Evolutionary conservation across 2,329 filamentous ascomycete species (phyloP).

Genomic region (Cryphonectria nitschkei): DNA sequence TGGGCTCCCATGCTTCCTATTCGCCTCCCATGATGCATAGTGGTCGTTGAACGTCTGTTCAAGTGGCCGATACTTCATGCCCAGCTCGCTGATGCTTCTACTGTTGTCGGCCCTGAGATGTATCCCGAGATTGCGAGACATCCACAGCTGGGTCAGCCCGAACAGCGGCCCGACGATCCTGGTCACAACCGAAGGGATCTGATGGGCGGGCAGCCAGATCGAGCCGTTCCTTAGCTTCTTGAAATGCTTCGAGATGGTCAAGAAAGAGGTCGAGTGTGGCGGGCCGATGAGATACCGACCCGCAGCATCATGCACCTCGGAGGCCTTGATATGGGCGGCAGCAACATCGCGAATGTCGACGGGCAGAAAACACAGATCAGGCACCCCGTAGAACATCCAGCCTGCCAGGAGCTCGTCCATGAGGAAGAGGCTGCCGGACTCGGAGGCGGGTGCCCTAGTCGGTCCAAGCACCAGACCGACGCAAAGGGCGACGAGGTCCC

Average conservation of each 20-base stretch:
- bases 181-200: slow-evolving; percentile 13
- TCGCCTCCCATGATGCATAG: slow-evolving; percentile 18
- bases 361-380: slow-evolving; percentile 33
- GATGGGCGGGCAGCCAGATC: slow-evolving; percentile 22
- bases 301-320: slow-evolving; percentile 18
- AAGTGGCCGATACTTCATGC: slow-evolving; percentile 11
- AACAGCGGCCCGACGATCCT: slow-evolving; percentile 24
- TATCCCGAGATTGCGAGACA: slow-evolving; percentile 22
- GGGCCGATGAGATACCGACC: slow-evolving; percentile 27
- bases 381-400: slow-evolving; percentile 33
- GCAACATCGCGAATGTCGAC: slow-evolving; percentile 35
- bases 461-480: slow-evolving; percentile 35
- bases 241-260: slow-evolving; percentile 22
- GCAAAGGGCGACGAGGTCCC: slow-evolving; percentile 36
- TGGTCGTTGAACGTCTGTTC: slow-evolving; percentile 25
- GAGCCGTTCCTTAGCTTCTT: slow-evolving; percentile 15
- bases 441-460: slow-evolving; percentile 31
- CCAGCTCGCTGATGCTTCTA: slow-evolving; percentile 23
- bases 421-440: slow-evolving; percentile 35
- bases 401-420: slow-evolving; percentile 35
- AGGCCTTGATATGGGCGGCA: slow-evolving; percentile 29
- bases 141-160: slow-evolving; percentile 24
- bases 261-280: slow-evolving; percentile 19
- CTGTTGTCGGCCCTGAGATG: slow-evolving; percentile 21
- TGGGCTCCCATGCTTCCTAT: neutral